These are phyloP conservation scores for Pestalotiopsis sp. DNA, from an alignment of 2,329 filamentous ascomycete species.

Conservation along the genomic window DNA sequence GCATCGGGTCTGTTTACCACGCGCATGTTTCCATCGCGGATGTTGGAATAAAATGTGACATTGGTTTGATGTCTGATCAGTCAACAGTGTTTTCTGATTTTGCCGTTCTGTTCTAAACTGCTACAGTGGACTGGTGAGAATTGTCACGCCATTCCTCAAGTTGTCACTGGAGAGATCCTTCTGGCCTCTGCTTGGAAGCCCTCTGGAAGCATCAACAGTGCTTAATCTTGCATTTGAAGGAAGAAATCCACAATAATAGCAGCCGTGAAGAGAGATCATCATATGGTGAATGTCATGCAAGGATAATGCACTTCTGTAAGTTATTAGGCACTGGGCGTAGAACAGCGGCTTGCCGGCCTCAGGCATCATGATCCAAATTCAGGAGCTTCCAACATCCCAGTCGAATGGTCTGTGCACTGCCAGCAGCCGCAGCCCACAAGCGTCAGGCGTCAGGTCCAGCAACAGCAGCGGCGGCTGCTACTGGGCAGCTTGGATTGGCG, in stretches of 20 bases:
- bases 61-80: no score
- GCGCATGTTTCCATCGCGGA: no score
- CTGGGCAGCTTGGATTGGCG: not conserved
- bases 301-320: not conserved
- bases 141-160: no score
- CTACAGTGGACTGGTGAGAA: no score
- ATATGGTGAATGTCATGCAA: not conserved
- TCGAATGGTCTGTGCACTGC: constrained; percentile 6
- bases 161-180: no score
- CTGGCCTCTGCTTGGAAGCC: not conserved
- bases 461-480: not conserved
- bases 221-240: not conserved
- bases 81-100: no score
- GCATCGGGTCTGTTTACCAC: no score
- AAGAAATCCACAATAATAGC: not conserved
- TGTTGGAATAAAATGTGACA: no score
- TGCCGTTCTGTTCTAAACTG: no score
- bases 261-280: not conserved
- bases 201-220: not conserved
- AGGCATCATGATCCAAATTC: not conserved
- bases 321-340: not conserved
- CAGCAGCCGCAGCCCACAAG: constrained; percentile 16
- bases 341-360: not conserved
- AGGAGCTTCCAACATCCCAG: not conserved
- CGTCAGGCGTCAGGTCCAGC: constrained; percentile 9